Evolutionary conservation across 306 rosid species (phyloP).

Genomic region (Hippophae tibetana): DNA sequence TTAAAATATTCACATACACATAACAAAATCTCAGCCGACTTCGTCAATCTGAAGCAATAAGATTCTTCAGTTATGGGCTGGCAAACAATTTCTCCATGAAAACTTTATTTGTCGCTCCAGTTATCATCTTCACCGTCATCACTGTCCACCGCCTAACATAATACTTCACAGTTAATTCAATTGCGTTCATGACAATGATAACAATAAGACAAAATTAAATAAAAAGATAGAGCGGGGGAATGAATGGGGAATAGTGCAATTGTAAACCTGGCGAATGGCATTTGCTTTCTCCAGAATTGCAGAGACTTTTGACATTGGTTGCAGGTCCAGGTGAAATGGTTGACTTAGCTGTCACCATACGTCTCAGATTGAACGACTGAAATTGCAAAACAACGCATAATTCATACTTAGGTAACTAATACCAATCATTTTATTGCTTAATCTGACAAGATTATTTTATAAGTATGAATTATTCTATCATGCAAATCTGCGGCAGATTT

Average conservation of each 20-base stretch:
- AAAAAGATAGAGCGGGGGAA: background rate
- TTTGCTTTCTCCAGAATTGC: constrained; percentile 96
- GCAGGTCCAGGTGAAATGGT: constrained; percentile 32
- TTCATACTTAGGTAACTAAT: constrained; percentile 11
- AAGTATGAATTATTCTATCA: too few species aligned
- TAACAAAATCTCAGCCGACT: constrained; percentile 28
- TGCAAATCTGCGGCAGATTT: too few species aligned
- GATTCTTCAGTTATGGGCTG: background rate
- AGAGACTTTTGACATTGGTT: constrained; percentile 59
- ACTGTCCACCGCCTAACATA: constrained; percentile 73
- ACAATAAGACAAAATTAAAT: constrained; percentile 2
- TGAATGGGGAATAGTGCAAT: background rate
- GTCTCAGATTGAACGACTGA: constrained; percentile 89
- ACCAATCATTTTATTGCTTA: background rate
- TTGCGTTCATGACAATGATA: constrained; percentile 1
- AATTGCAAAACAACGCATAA: constrained; percentile 8
- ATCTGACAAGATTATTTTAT: background rate
- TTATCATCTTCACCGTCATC: constrained; percentile 74
- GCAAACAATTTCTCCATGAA: constrained; percentile 3
- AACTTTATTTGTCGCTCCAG: constrained; percentile 72
- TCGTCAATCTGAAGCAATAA: constrained; percentile 6
- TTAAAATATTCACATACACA: constrained; percentile 50
- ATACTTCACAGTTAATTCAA: constrained; percentile 5
- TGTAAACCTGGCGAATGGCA: constrained; percentile 83
- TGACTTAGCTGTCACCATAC: constrained; percentile 48